Evolutionary conservation across 2,329 filamentous ascomycete species (phyloP), one percentile per base, ranked within the genome.

Genomic region (Pyricularia pennisetigena): DNA sequence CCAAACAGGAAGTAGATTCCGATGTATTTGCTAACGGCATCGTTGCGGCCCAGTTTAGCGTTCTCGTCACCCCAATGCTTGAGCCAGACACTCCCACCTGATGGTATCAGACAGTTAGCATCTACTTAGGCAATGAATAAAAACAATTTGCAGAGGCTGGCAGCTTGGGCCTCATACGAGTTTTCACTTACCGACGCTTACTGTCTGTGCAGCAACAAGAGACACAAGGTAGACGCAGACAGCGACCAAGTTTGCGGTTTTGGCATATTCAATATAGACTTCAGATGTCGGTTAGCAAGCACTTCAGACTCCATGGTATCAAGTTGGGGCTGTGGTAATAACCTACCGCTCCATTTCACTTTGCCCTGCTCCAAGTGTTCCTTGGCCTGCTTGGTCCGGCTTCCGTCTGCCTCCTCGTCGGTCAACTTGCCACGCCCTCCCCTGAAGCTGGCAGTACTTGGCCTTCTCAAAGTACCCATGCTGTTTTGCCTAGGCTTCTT

Each of bases 1-100:
- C 95, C 96, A 78, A 99, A 92, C 20, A 91, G 93, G 79, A 99
- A 95, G 80, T 99, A 99, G 71, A 99, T 88, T 69, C 94, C 93
- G 75, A 99, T 91, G 76, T 93, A 99, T 78, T 92, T 97, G 73
- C 90, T 94, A 69, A 97, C 86, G 54, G 94, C 75, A 9, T 87
- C 85, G 76, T 98, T 98, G 64, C 80, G 78, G 65, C 89, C 88
- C 69, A 82, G 80, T 49, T 82, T 75, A 73, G 89, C 85, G 76
- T 98, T 99, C 69, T 80, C 78, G 71, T 98, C 92, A 14, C 95
- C 87, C 95, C 95, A 99, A 69, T 88, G 82, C 81, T 97, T 97
- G 70, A 99, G 86, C 96, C 96, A 99, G 69, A 97, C 86, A 72
- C 88, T 96, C 70, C 91, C 92, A 71, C 87, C 88, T 90, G 8